Conservation (phyloP, 192 early-diverging fungal species). For the Coemansia sp. region DNA sequence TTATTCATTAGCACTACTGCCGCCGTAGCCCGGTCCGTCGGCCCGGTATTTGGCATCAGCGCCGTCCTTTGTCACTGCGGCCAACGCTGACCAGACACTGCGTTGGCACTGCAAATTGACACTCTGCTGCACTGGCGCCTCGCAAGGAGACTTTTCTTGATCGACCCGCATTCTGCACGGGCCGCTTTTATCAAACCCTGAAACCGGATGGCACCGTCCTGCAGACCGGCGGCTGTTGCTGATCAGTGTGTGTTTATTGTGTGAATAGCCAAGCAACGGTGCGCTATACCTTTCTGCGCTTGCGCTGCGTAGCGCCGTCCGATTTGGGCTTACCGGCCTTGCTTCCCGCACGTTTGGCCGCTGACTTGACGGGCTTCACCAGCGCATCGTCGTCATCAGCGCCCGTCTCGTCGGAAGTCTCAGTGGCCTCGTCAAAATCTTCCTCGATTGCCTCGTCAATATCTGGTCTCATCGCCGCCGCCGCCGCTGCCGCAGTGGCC, state of each 20-base stretch:
- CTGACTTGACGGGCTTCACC: conserved; percentile 11
- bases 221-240: too few species aligned
- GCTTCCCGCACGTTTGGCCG: conserved; percentile 6
- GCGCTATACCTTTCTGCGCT: conserved; percentile 20
- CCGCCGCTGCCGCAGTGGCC: conserved; percentile 9
- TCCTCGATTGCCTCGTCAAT: conserved; percentile 17
- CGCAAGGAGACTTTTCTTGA: too few species aligned
- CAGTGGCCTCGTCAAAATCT: conserved; percentile 6
- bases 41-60: too few species aligned
- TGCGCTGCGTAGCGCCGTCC: conserved; percentile 15
- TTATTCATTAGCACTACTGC: too few species aligned
- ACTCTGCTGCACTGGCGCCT: too few species aligned
- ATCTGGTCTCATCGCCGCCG: conserved; percentile 10
- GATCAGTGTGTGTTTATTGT: neutral
- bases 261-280: neutral
- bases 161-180: too few species aligned
- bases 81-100: too few species aligned
- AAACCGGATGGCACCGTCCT: too few species aligned
- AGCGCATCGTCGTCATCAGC: conserved; percentile 15
- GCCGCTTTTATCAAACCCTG: too few species aligned
- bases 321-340: conserved; percentile 6
- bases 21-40: too few species aligned
- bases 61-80: too few species aligned
- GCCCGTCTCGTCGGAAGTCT: neutral
- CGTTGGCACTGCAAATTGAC: too few species aligned